Evolutionary conservation across 2,329 filamentous ascomycete genomes (phyloP), one percentile per base, ranked within the genome.

Genomic region (Botrytis deweyae): DNA sequence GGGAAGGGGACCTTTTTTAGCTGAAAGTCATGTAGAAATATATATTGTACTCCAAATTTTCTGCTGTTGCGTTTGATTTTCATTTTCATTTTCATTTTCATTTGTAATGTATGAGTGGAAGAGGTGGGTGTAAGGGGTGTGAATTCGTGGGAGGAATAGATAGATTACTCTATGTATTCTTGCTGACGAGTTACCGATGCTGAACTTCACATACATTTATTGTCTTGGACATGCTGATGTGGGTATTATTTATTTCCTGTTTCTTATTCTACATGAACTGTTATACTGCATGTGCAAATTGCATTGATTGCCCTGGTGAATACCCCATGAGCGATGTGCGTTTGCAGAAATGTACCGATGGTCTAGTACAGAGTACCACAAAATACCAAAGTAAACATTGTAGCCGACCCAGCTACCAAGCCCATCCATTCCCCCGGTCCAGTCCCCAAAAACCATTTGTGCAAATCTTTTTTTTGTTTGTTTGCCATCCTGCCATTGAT

Each of bases 11-110:
- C 33, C 29, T 63, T 63, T 33, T 58, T 55, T 63, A 74, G 73
- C 70, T 73, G 42, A 69, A 73, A 69, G 73, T 72, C 55, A 74
- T 74, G 73, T 22, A 72, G 73, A 69, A 74, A 74, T 74, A 74
- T 55, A 67, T 67, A 58, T 70, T 68, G 49, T 68, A 72, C 73
- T 74, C 73, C 70, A 64, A 68, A 40, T 42, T 72, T 62, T 18
- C 29, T 22, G 8, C 29, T 55, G 20, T 33, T 52, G 22, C 5
- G 18, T 55, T 38, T 14, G 5, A 22, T 33, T 20, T 46, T 70
- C 8, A 22, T 33, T 20, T 46, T 70, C n/a, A n/a, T n/a, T n/a
- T n/a, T n/a, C n/a, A 22, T 33, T 20, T 46, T 70, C 9, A 20
- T 33, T 64, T 44, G 62, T 29, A 14, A n/a, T 33, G 40, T 55